Evolutionary conservation across 2,329 filamentous ascomycete species (phyloP), one percentile per base, ranked within the genome.

Genomic region (Fusarium burgessii): DNA sequence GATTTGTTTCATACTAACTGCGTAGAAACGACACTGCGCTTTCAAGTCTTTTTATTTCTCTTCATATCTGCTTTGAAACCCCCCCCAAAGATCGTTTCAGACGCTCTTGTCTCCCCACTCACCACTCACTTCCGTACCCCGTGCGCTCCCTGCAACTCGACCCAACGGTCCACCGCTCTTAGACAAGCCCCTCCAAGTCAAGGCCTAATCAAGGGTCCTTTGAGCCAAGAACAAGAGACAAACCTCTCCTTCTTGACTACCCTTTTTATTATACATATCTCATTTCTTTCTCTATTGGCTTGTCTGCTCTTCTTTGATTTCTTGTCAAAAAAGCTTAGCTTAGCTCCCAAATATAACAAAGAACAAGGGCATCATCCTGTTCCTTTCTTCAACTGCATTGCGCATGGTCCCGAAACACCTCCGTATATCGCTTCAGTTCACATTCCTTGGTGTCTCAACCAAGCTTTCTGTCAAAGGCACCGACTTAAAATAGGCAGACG

Each of bases 121-220:
- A 60, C 65, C 63, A 69, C 62, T 74, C 58, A 62, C 70, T 62
- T 36, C 57, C 50, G 33, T 51, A 69, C 63, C 69, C 69, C 45
- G 58, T 72, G 52, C 57, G 42, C 65, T 72, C 69, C 71, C 74
- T 77, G 75, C 75, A 77, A 76, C 68, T 67, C 74, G 66, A 77
- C 75, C 75, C 73, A 77, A 77, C 72, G 74, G 60, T 75, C 75
- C 75, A 76, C 74, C 73, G 71, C 74, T 68, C 70, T 72, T 73
- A 74, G 64, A 75, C 71, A 74, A 70, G 60, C 74, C 74, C 74
- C 69, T 71, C 73, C 70, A 67, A 58, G 55, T 58, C 69, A 61
- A 72, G 55, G 70, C 70, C 72, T 60, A 75, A 76, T 67, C 71
- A 74, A 75, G 69, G 66, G 57, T 62, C 62, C 62, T 66, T 51